Base-by-base conservation (phyloP, 768 basidiomycete species). In the Mycena maculata region DNA sequence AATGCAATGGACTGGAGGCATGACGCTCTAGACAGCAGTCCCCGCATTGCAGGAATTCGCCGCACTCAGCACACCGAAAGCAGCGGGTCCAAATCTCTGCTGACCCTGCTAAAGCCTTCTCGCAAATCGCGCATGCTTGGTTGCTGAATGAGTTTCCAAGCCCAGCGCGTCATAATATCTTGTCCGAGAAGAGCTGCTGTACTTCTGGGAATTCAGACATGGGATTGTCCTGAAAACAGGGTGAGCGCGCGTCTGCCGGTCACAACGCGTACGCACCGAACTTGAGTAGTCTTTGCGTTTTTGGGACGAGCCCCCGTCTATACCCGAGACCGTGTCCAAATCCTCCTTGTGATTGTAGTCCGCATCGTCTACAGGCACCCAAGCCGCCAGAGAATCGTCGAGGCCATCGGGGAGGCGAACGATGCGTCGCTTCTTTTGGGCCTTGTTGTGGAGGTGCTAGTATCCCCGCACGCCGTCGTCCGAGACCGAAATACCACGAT, bases 31-130 rank as follows among this genome's bases (percentile, higher is more conserved):
- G 0, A 27, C 41, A 59, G 39, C 67, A 69, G 8, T 23, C 33
- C 11, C 20, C 3, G 41, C 67, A 69, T 10, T 60, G 67, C 13
- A 49, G 30, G 18, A 42, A 56, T 23, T 27, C 25, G 9, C 67
- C 67, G 44, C 67, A 69, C 1, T 60, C 42, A 0, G 2, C 11
- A 30, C 67, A 69, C 7, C 44, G 48, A 28, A 64, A 69, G 18
- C 63, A 48, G 0, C 62, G 38, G 0, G 39, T n/a, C 5, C 30
- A 27, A 16, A n/a, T 36, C 1, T 47, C 23, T 4, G 20, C 28
- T 13, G 33, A 36, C 8, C 13, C 33, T 2, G 25, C 50, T 11
- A 44, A 13, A 10, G 36, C 33, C 7, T 20, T 10, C 1, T 27
- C 30, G 25, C 66, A 67, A 3, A 54, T 10, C 12, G 39, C 54